phyloP scores from a whole-genome alignment of 257 asterid genomes.

The Scutellaria baicalensis region DNA sequence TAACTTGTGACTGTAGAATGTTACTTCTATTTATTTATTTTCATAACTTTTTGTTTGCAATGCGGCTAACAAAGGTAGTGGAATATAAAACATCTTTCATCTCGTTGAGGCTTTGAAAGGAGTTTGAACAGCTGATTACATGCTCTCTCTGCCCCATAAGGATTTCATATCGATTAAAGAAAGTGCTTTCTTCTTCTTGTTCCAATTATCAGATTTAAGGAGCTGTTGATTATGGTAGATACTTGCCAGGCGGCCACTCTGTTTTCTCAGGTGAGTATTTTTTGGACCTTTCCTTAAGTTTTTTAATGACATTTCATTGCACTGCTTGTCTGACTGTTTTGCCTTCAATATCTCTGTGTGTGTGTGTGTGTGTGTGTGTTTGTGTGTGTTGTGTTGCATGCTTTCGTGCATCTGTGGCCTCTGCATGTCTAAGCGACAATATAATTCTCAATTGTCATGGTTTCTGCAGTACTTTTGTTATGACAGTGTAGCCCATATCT shows the following conservation, averaged over 20 bases:
- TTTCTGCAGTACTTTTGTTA: not conserved
- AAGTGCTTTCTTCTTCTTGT: slow-evolving; percentile 13
- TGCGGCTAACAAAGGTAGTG: not conserved
- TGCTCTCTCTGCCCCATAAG: not conserved
- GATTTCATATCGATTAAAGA: not conserved
- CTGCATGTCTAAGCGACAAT: no score
- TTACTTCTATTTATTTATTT: not conserved
- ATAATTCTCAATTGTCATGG: not conserved
- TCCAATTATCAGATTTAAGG: slow-evolving; percentile 70
- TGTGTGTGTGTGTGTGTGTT: no score
- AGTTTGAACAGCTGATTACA: not conserved
- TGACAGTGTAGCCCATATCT: not conserved
- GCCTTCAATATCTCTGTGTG: not conserved
- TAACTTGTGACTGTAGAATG: not conserved
- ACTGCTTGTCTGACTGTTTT: not conserved
- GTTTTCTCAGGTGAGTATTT: slow-evolving; percentile 68
- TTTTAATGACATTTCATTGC: not conserved
- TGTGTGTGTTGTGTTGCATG: no score
- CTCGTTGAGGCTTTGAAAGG: slow-evolving; percentile 9
- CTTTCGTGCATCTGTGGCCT: no score
- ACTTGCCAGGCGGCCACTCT: slow-evolving; percentile 99
- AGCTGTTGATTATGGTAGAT: slow-evolving; percentile 95
- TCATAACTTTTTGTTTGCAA: not conserved
- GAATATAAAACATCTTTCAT: not conserved
- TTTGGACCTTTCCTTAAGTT: not conserved